These are phyloP conservation scores for Ascochyta lentis DNA, from an alignment of 2,329 filamentous ascomycete genomes.

Conservation along the genomic window DNA sequence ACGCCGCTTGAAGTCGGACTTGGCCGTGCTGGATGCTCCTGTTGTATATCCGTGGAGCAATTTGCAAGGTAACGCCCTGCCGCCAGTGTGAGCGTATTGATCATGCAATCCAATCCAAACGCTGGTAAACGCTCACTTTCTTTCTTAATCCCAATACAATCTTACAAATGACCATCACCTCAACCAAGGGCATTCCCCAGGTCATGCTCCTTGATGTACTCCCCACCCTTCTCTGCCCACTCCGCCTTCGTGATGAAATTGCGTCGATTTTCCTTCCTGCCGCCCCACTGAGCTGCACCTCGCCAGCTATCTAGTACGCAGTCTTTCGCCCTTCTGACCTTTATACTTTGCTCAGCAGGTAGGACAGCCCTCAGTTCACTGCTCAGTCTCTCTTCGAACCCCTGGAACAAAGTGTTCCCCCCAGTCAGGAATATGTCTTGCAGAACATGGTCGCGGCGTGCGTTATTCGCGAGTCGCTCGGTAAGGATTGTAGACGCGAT, in stretches of 20 bases:
- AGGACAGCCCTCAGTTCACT: slow-evolving; percentile 72
- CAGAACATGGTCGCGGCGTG: slow-evolving; percentile 72
- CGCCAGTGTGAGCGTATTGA: too few relatives aligned
- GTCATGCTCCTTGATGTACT: slow-evolving; percentile 82
- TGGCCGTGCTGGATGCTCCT: too few relatives aligned
- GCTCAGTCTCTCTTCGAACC: slow-evolving; percentile 86
- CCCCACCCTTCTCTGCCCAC: slow-evolving; percentile 88
- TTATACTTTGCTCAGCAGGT: slow-evolving; percentile 72
- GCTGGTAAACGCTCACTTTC: too few relatives aligned
- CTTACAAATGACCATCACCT: neutral
- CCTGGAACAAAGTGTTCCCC: slow-evolving; percentile 85
- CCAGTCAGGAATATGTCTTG: slow-evolving; percentile 92
- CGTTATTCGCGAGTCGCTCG: slow-evolving; percentile 70
- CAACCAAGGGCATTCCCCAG: slow-evolving; percentile 48
- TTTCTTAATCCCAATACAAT: neutral
- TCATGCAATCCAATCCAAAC: too few relatives aligned
- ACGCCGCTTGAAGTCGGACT: too few relatives aligned
- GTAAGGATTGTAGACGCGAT: slow-evolving; percentile 89
- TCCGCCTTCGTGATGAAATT: slow-evolving; percentile 79
- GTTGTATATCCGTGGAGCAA: too few relatives aligned
- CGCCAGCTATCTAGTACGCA: slow-evolving; percentile 89
- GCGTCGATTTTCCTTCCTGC: slow-evolving; percentile 63
- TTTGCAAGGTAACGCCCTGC: too few relatives aligned
- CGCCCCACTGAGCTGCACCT: slow-evolving; percentile 87
- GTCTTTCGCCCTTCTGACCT: slow-evolving; percentile 75